Evolutionary conservation across 441 rosid genomes (phyloP), one percentile per base, ranked within the genome.

Genomic region (Populus hybrid): DNA sequence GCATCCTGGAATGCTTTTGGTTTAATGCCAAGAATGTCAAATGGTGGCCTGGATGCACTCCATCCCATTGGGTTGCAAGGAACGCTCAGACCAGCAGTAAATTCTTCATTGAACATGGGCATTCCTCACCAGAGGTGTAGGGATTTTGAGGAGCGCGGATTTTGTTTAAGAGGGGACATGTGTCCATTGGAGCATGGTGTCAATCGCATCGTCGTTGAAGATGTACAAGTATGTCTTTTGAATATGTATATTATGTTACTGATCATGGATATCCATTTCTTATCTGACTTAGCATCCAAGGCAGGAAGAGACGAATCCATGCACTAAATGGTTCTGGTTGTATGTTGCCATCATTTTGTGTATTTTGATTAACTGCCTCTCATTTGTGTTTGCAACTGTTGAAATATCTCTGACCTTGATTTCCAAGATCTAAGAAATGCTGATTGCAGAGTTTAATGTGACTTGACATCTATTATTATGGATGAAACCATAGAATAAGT

Each of bases 141-240:
- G 81, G 99, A 94, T 82, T 97, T 97, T 88, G 99, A 97, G 86
- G 98, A 97, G 84, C 98, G 95, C 74, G 99, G 99, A 70, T 97
- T 92, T 89, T 97, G 99, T 87, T 86, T 97, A 68, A 90, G 98
- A 88, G 99, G 99, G 69, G 99, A 95, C 84, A 94, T 97, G 94
- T 97, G 99, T 84, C 98, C 97, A 6, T 93, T 97, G 99, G 99
- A 97, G 92, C 99, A 97, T 89, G 99, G 99, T 77, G 87, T 97
- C 73, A 95, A 97, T 86, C 97, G 95, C 63, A 97, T 97, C 82
- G 98, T 97, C 78, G 90, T 97, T 79, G 98, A 97, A 71, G 99
- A 97, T 86, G 99, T 97, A 76, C 98, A 94, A 98, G 99, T 97
- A 82, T 83, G 81, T 30, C 12, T 73, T 53, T 67, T 40, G 9